These are phyloP conservation scores for Phialophora expanda DNA, from an alignment of 2,329 filamentous ascomycete genomes.

Conservation along the genomic window DNA sequence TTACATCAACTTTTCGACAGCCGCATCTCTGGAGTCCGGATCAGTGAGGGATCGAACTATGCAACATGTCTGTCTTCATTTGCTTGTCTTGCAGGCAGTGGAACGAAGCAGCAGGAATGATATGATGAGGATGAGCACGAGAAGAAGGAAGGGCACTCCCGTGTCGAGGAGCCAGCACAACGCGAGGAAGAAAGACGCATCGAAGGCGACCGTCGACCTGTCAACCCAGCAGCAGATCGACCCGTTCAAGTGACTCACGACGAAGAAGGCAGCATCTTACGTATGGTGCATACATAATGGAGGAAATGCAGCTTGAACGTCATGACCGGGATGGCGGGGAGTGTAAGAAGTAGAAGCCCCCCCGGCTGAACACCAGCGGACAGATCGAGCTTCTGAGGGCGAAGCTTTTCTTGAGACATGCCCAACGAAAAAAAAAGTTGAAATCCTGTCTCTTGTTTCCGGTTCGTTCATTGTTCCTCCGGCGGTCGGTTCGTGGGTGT, in stretches of 20 bases:
- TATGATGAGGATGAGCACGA: not conserved
- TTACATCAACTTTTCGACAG: not conserved
- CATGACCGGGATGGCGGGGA: not conserved
- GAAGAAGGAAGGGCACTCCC: not conserved
- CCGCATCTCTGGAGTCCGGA: not conserved
- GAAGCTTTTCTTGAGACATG: not conserved
- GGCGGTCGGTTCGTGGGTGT: not conserved
- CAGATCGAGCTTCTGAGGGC: not conserved
- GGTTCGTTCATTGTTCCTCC: not conserved
- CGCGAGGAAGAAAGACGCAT: not conserved
- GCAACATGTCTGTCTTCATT: not conserved
- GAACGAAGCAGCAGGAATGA: not conserved
- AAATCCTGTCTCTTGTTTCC: not conserved
- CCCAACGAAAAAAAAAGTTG: constrained; percentile 5
- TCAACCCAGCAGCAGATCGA: not conserved
- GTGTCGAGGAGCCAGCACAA: not conserved
- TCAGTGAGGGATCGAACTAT: not conserved
- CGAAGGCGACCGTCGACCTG: not conserved
- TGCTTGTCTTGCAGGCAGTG: not conserved
- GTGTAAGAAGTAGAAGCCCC: not conserved
- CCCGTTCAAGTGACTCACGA: not conserved
- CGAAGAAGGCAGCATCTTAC: not conserved
- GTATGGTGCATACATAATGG: not conserved
- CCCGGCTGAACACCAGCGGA: not conserved
- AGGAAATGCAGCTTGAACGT: not conserved